Evolutionary conservation across 1,139 yeast genomes (phyloP).

Genomic region (Arxiozyma slooffiae): DNA sequence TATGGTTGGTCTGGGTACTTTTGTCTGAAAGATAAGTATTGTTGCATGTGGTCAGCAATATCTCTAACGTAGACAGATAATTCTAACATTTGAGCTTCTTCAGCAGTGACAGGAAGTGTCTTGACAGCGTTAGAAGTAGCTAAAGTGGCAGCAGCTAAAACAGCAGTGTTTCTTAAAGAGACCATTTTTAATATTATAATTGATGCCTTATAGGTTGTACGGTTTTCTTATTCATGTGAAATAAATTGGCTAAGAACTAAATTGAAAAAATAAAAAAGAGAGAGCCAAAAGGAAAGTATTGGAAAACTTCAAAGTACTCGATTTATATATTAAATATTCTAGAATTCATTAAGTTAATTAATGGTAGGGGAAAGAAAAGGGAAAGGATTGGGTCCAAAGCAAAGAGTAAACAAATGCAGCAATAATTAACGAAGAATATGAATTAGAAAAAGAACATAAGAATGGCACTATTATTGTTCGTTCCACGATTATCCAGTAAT

Average conservation of each 20-base stretch:
- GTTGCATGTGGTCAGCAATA: slow-evolving; percentile 3
- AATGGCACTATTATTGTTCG: not conserved
- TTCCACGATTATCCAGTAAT: no score
- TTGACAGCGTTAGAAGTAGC: slow-evolving; percentile 5
- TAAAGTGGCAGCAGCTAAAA: slow-evolving; percentile 2
- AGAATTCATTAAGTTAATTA: no score
- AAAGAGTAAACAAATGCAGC: not conserved
- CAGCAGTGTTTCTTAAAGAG: slow-evolving; percentile 2
- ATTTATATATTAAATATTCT: no score
- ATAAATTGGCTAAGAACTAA: no score
- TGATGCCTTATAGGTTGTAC: not conserved
- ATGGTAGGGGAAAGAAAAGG: not conserved
- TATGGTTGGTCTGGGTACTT: slow-evolving; percentile 7
- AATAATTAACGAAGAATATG: not conserved
- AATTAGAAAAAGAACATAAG: not conserved
- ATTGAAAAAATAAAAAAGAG: no score
- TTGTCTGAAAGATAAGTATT: slow-evolving; percentile 3
- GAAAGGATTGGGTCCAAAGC: no score
- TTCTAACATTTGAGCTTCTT: slow-evolving; percentile 7
- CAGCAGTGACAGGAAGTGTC: slow-evolving; percentile 5
- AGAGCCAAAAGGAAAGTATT: not conserved
- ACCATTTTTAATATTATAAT: not conserved
- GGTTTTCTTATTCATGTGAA: not conserved
- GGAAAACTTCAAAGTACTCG: not conserved
- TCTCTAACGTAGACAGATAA: slow-evolving; percentile 6